Percentiles rank a stretch among this genome's conserved stretches.
Conservation (phyloP, 208 protist genomes). For the Trypanosoma boissoni region DNA sequence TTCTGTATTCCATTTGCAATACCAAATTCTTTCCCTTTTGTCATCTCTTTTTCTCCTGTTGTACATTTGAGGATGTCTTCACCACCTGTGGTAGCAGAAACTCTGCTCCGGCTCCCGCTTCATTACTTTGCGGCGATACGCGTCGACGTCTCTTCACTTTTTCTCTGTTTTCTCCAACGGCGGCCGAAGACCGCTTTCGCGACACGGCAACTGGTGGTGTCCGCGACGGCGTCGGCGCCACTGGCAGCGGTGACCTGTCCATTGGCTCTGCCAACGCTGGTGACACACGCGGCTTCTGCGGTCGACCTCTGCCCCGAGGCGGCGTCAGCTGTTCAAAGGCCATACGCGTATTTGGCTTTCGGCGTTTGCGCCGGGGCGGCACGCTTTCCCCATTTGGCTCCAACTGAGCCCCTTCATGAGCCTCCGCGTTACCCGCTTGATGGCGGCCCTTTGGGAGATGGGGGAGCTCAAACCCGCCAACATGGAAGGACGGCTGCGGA, state of each 20-base stretch:
- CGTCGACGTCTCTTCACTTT: background rate
- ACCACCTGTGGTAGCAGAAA: slow-evolving; percentile 21
- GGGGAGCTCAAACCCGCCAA: slow-evolving; percentile 22
- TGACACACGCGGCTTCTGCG: background rate
- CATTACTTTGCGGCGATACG: background rate
- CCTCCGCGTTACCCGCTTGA: background rate
- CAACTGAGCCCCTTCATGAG: background rate
- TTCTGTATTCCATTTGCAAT: too few relatives aligned
- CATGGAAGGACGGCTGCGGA: slow-evolving; percentile 5
- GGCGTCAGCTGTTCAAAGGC: background rate
- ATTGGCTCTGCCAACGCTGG: background rate
- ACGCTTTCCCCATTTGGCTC: background rate
- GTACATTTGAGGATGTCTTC: background rate
- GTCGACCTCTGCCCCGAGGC: background rate
- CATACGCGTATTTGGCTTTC: background rate
- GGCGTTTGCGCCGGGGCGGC: too few relatives aligned
- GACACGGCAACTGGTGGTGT: too few relatives aligned
- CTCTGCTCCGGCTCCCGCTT: background rate
- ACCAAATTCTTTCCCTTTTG: slow-evolving; percentile 2
- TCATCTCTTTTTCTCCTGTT: background rate
- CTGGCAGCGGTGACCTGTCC: background rate
- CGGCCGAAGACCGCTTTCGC: background rate
- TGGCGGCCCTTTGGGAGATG: slow-evolving; percentile 4
- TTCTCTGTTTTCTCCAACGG: background rate
- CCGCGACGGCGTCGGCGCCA: background rate